These are phyloP conservation scores for Apiospora marii DNA, from an alignment of 2,329 filamentous ascomycete species.

Conservation along the genomic window DNA sequence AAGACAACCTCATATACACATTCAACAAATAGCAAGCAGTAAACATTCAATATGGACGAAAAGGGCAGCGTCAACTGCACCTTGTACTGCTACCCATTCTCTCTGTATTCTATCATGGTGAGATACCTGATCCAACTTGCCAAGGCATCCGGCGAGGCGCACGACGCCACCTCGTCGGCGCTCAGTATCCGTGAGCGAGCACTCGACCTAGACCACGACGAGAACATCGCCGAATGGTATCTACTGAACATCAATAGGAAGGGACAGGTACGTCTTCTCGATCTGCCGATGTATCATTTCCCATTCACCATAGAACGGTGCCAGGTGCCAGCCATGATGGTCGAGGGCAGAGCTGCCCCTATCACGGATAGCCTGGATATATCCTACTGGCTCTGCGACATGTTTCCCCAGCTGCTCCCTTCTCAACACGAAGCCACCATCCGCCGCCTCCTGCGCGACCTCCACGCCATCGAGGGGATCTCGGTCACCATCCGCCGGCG, in stretches of 20 bases:
- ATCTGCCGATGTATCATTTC: not conserved
- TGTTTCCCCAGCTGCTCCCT: constrained; percentile 22
- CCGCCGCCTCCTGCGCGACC: not conserved
- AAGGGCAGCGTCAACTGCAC: not conserved
- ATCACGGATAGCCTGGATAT: constrained; percentile 26
- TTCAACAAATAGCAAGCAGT: not conserved
- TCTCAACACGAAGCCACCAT: not conserved
- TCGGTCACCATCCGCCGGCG: constrained; percentile 22
- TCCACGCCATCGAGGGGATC: constrained; percentile 25
- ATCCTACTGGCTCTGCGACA: constrained; percentile 25
- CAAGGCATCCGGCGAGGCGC: not conserved
- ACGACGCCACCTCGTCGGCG: no score
- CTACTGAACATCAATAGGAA: constrained; percentile 23
- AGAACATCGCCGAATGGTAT: constrained; percentile 24
- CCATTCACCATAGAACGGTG: not conserved
- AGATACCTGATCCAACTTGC: constrained; percentile 9
- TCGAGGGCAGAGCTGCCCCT: not conserved
- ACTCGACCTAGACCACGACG: constrained; percentile 22
- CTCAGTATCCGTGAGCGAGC: constrained; percentile 10
- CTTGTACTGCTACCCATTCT: constrained; percentile 26
- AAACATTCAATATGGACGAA: not conserved
- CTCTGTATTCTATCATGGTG: constrained; percentile 27
- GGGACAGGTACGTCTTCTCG: constrained; percentile 18
- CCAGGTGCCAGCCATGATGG: constrained; percentile 23
- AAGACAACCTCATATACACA: not conserved